phyloP scores from a whole-genome alignment of 1,284 basidiomycete genomes.

The Tilletia caries region DNA sequence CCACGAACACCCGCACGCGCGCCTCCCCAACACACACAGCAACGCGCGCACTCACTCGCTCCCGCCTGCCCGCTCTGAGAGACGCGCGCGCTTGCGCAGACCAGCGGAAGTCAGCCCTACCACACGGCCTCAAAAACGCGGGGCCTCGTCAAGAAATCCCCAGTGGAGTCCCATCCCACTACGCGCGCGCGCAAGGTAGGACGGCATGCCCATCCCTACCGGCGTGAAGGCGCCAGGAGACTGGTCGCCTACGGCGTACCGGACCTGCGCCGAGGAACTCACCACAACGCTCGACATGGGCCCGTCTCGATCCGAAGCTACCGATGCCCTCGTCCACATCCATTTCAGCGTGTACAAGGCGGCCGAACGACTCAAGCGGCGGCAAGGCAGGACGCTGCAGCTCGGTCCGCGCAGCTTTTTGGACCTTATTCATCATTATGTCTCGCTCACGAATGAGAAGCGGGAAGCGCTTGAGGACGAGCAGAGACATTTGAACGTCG shows the following conservation, averaged over 20 bases:
- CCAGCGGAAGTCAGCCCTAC: too few species aligned
- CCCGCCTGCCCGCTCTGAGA: too few species aligned
- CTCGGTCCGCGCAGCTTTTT: slow-evolving; percentile 98
- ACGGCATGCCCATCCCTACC: slow-evolving; percentile 3
- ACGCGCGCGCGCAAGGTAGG: not conserved
- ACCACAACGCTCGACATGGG: slow-evolving; percentile 49
- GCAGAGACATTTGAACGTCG: slow-evolving; percentile 96
- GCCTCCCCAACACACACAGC: too few species aligned
- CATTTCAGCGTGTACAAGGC: slow-evolving; percentile 86
- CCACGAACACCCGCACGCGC: too few species aligned
- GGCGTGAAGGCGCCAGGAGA: slow-evolving; percentile 45
- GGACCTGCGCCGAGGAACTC: slow-evolving; percentile 48
- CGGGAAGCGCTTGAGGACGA: slow-evolving; percentile 98
- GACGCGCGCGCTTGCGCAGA: too few species aligned
- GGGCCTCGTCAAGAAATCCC: too few species aligned
- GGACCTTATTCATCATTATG: slow-evolving; percentile 98
- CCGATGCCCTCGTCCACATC: slow-evolving; percentile 89
- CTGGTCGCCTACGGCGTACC: slow-evolving; percentile 52
- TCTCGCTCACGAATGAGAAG: slow-evolving; percentile 92
- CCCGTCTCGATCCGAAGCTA: slow-evolving; percentile 58
- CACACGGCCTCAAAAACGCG: too few species aligned
- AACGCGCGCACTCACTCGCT: too few species aligned
- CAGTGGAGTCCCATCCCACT: too few species aligned
- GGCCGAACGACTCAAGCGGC: slow-evolving; percentile 80
- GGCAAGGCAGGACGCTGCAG: slow-evolving; percentile 90